Evolutionary conservation across 148 eudicot species (phyloP).

Genomic region (Gaultheria prostrata): DNA sequence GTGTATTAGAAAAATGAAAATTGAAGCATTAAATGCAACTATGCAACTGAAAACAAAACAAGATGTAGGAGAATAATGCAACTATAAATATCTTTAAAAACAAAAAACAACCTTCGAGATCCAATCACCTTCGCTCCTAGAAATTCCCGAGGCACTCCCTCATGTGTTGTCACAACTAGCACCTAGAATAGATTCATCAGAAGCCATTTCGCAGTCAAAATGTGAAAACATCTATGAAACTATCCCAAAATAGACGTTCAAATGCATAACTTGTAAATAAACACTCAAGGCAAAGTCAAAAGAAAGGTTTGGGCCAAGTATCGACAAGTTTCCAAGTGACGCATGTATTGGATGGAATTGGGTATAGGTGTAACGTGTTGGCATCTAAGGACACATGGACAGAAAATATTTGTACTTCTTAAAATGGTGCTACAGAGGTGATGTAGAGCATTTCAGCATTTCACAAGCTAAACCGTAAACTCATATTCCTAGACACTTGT

Average conservation of each 20-base stretch:
- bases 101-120: slow-evolving; percentile 60
- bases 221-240: background rate
- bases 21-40: slow-evolving; percentile 1
- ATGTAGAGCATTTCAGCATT: background rate
- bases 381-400: background rate
- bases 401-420: background rate
- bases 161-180: slow-evolving; percentile 92
- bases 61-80: background rate
- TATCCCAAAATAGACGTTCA: background rate
- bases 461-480: background rate
- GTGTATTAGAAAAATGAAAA: no score
- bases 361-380: background rate
- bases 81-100: background rate
- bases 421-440: background rate
- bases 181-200: slow-evolving; percentile 43
- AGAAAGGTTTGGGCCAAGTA: background rate
- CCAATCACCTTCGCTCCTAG: slow-evolving; percentile 92
- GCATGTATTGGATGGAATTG: background rate
- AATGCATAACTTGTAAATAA: background rate
- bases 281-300: background rate
- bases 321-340: background rate
- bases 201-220: background rate
- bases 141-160: slow-evolving; percentile 92
- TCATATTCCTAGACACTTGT: background rate
- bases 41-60: background rate